A percentile compares a stretch with the other conserved stretches of the same genome.
Evolutionary conservation across 192 early-diverging fungal species (phyloP).

Genomic region (Podila verticillata): DNA sequence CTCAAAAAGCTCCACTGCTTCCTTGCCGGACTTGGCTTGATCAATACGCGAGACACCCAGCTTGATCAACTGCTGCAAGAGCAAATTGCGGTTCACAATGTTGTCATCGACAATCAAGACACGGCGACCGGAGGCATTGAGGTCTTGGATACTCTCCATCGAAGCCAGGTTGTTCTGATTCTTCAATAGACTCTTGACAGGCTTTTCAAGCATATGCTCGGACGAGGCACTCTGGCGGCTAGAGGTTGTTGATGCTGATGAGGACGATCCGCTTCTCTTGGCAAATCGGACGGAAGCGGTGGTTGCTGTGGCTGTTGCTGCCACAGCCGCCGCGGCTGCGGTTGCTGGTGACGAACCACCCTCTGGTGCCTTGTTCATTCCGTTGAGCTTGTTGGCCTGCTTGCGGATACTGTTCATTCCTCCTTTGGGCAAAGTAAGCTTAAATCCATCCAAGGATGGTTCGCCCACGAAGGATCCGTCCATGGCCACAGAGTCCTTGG

Average conservation of each 20-base stretch:
- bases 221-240: neutral
- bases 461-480: neutral
- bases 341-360: neutral
- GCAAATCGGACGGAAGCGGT: constrained; percentile 42
- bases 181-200: constrained; percentile 33
- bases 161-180: constrained; percentile 11
- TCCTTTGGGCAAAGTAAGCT: neutral
- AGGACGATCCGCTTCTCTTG: constrained; percentile 23
- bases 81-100: constrained; percentile 35
- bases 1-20: constrained; percentile 33
- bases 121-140: constrained; percentile 31
- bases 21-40: constrained; percentile 35
- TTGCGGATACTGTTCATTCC: neutral
- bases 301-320: neutral
- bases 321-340: neutral
- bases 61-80: constrained; percentile 34
- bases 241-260: neutral
- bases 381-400: neutral
- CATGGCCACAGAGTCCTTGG: neutral
- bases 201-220: constrained; percentile 3
- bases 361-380: neutral
- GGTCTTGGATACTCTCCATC: constrained; percentile 20
- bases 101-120: constrained; percentile 50
- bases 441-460: constrained; percentile 1
- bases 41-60: constrained; percentile 33